Percentiles rank a stretch among this genome's conserved stretches.
Evolutionary conservation across 1,139 yeast genomes (phyloP).

Genomic region (Geotrichum phurueaensis): DNA sequence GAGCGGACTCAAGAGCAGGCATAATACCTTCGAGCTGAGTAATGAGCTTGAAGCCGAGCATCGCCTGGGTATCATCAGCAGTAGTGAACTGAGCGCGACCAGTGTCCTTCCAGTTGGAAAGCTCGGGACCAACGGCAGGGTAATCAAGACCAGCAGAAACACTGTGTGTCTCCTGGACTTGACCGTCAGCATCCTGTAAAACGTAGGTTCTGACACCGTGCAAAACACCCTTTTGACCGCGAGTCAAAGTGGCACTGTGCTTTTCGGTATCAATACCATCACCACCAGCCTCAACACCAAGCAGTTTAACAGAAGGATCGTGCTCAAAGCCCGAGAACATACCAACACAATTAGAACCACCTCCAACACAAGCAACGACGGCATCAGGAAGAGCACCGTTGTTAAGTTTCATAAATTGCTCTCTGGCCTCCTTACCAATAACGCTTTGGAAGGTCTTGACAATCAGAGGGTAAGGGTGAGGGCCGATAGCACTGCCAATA

Average conservation of each 20-base stretch:
- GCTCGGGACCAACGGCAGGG: conserved; percentile 99
- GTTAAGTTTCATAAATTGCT: conserved; percentile 75
- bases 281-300: conserved; percentile 99
- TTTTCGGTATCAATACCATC: conserved; percentile 81
- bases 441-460: conserved; percentile 98
- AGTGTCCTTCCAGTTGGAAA: conserved; percentile 88
- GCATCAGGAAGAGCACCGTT: conserved; percentile 84
- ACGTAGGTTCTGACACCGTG: conserved; percentile 96
- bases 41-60: conserved; percentile 78
- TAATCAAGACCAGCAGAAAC: conserved; percentile 97
- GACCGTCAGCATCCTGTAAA: conserved; percentile 87
- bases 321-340: conserved; percentile 90
- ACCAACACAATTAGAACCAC: conserved; percentile 96
- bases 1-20: conserved; percentile 96
- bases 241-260: conserved; percentile 91
- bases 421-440: conserved; percentile 90
- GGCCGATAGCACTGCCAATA: conserved; percentile 98
- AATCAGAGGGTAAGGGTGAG: conserved; percentile 96
- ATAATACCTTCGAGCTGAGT: conserved; percentile 96
- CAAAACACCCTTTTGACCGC: conserved; percentile 93
- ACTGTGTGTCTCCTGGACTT: conserved; percentile 94
- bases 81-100: conserved; percentile 90
- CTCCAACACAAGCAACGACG: conserved; percentile 98
- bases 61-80: conserved; percentile 90
- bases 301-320: conserved; percentile 65